These are phyloP conservation scores for Alternaria arborescens DNA, from an alignment of 2,329 filamentous ascomycete species.

Conservation along the genomic window DNA sequence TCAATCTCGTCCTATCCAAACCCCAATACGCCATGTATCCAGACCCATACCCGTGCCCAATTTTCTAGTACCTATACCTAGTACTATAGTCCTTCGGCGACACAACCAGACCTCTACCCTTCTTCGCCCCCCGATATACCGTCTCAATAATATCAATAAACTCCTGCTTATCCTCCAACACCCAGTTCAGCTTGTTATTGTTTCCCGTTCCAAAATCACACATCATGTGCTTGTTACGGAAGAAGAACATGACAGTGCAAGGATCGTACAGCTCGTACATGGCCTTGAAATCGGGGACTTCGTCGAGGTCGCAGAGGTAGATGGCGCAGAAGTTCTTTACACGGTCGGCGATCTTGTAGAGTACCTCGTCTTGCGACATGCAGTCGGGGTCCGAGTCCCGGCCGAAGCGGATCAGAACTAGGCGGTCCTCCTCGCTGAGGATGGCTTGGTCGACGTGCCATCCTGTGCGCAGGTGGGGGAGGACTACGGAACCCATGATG, in stretches of 20 bases:
- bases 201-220: conserved; percentile 95
- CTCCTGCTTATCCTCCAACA: conserved; percentile 97
- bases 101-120: conserved; percentile 94
- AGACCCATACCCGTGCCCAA: background rate
- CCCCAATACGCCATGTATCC: background rate
- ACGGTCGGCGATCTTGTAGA: conserved; percentile 90
- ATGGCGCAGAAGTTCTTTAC: conserved; percentile 90
- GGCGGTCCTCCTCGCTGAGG: conserved; percentile 77
- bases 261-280: conserved; percentile 95
- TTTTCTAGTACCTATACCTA: conserved; percentile 68
- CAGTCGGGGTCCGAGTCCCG: conserved; percentile 84
- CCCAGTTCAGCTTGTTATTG: conserved; percentile 98
- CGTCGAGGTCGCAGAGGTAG: conserved; percentile 86
- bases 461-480: conserved; percentile 88
- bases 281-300: conserved; percentile 73
- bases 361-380: conserved; percentile 88
- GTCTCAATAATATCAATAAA: conserved; percentile 98
- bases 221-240: conserved; percentile 99
- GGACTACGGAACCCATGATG: conserved; percentile 81
- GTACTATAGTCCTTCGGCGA: conserved; percentile 87
- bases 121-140: conserved; percentile 97
- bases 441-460: conserved; percentile 99
- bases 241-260: conserved; percentile 97
- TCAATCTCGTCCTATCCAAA: conserved; percentile 3
- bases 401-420: conserved; percentile 93